phyloP scores from a whole-genome alignment of 1,139 yeast species.

The Barnettozyma hawaiiensis region DNA sequence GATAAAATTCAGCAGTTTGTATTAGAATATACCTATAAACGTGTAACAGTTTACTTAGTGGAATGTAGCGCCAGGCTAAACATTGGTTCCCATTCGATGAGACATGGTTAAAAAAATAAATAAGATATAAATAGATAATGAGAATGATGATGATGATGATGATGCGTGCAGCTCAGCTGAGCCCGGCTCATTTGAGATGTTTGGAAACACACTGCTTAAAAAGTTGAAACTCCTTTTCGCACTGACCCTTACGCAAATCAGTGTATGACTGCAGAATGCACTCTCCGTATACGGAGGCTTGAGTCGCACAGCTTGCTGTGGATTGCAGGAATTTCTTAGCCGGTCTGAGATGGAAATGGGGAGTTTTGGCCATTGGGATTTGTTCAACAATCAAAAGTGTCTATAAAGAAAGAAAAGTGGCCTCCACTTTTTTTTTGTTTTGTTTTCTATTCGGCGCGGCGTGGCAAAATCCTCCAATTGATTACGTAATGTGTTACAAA shows the following conservation, averaged over 20 bases:
- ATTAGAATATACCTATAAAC: too few relatives aligned
- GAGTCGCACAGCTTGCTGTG: conserved; percentile 15
- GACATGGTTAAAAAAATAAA: not conserved
- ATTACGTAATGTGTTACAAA: too few relatives aligned
- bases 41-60: too few relatives aligned
- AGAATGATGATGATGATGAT: too few relatives aligned
- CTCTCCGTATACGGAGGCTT: conserved; percentile 53
- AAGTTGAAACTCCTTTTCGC: conserved; percentile 49
- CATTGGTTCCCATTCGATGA: not conserved
- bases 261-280: conserved; percentile 51
- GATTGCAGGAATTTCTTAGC: conserved; percentile 15
- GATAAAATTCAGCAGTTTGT: too few relatives aligned
- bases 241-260: conserved; percentile 49
- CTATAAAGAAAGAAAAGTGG: too few relatives aligned
- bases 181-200: conserved; percentile 27
- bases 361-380: conserved; percentile 8
- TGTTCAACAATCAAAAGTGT: too few relatives aligned
- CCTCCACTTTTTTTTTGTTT: too few relatives aligned
- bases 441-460: too few relatives aligned
- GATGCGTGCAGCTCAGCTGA: too few relatives aligned
- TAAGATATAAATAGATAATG: conserved; percentile 1
- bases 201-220: conserved; percentile 54
- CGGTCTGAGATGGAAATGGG: conserved; percentile 12
- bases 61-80: not conserved
- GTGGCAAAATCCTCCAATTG: too few relatives aligned